phyloP scores from a whole-genome alignment of 1,284 basidiomycete genomes.

The Trametes sp. region DNA sequence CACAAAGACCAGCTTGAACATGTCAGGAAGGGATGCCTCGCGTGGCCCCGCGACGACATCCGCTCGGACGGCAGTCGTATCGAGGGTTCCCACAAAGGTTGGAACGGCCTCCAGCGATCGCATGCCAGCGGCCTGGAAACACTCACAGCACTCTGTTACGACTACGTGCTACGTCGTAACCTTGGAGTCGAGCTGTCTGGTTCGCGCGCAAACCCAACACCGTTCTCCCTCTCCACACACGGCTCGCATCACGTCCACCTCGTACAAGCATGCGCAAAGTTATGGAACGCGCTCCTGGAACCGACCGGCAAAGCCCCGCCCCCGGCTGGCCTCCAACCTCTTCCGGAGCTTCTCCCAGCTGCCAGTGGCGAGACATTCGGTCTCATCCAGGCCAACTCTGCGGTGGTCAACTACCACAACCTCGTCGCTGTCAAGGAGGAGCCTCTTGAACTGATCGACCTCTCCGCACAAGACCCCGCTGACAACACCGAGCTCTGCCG shows the following conservation, averaged over 20 bases:
- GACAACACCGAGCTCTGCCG: background rate
- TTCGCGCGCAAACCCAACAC: background rate
- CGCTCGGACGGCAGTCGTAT: conserved; percentile 31
- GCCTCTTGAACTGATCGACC: conserved; percentile 5
- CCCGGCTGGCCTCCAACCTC: background rate
- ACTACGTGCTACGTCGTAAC: conserved; percentile 14
- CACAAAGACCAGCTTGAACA: conserved; percentile 35
- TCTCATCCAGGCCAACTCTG: background rate
- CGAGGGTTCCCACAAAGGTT: conserved; percentile 32
- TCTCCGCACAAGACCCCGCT: conserved; percentile 5
- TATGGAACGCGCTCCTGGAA: conserved; percentile 1
- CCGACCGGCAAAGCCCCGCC: background rate
- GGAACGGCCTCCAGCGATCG: conserved; percentile 34
- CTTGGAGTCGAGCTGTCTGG: background rate
- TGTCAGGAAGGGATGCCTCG: conserved; percentile 37
- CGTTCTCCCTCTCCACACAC: background rate
- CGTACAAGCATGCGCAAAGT: background rate
- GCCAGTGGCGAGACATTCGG: conserved; percentile 18
- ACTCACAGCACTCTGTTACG: conserved; percentile 13
- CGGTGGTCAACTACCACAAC: background rate
- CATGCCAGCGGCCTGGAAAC: conserved; percentile 34
- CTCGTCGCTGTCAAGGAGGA: conserved; percentile 18
- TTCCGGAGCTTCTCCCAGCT: background rate
- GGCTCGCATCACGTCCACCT: conserved; percentile 16
- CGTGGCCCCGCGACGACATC: conserved; percentile 32